Conservation (phyloP, 148 eudicot genomes). For the Cornus suecica region DNA sequence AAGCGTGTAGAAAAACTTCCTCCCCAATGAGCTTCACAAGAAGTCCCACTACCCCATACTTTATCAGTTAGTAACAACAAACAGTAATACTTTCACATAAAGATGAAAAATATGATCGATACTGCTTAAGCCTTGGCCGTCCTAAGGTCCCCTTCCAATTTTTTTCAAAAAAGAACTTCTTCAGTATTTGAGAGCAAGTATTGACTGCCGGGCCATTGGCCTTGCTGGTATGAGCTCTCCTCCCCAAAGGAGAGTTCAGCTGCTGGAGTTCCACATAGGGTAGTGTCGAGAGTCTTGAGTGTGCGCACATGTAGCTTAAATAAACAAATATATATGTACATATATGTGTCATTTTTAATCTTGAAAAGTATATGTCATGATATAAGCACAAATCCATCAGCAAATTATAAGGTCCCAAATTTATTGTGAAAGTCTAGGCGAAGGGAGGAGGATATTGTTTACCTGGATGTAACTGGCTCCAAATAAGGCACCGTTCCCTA, state of each 20-base stretch:
- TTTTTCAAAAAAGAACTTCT: neutral
- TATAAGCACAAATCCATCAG: neutral
- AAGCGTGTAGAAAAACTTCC: neutral
- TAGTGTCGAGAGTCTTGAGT: no score
- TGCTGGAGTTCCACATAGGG: no score
- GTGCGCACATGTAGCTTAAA: no score
- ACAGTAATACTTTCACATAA: no score
- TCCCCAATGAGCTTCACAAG: neutral
- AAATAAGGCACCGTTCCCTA: slow-evolving; percentile 71
- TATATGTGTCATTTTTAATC: neutral
- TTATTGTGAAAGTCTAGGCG: neutral
- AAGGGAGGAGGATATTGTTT: neutral
- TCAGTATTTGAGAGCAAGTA: no score
- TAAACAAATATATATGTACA: no score
- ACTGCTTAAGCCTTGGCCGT: neutral
- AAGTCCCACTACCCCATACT: neutral
- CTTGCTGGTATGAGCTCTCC: no score
- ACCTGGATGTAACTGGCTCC: slow-evolving; percentile 94
- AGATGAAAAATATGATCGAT: neutral
- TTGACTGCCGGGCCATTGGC: no score
- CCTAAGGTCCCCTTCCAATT: neutral
- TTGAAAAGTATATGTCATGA: neutral
- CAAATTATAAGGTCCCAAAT: neutral
- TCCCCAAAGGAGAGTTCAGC: no score
- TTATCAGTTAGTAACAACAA: neutral